Conservation (phyloP, 371 early-diverging fungal genomes). For the Rhizopus sp. region DNA sequence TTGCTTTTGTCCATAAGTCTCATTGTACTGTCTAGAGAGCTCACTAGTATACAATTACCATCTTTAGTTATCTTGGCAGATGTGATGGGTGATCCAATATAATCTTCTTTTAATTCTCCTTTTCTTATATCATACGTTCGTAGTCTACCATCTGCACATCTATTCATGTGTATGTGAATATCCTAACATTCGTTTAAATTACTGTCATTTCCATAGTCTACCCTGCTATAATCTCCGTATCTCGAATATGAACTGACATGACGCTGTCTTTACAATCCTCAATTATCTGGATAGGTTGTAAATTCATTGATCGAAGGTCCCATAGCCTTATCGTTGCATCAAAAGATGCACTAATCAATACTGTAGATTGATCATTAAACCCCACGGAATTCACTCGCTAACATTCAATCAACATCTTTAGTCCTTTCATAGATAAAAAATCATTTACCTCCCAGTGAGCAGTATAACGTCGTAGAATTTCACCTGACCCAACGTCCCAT, state of each 20-base stretch:
- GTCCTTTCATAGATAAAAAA: not conserved
- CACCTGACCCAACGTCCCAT: slow-evolving; percentile 87
- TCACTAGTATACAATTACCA: slow-evolving; percentile 75
- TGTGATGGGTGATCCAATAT: slow-evolving; percentile 81
- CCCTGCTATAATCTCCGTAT: slow-evolving; percentile 78
- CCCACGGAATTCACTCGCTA: slow-evolving; percentile 82
- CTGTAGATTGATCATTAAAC: slow-evolving; percentile 78
- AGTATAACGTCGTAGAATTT: slow-evolving; percentile 69
- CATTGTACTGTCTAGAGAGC: slow-evolving; percentile 73
- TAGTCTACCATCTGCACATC: slow-evolving; percentile 83
- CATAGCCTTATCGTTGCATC: slow-evolving; percentile 90
- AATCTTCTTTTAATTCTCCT: slow-evolving; percentile 70
- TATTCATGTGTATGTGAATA: slow-evolving; percentile 16
- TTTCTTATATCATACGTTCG: slow-evolving; percentile 85
- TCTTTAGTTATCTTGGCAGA: slow-evolving; percentile 74
- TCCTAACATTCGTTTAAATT: not conserved
- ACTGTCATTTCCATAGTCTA: slow-evolving; percentile 24
- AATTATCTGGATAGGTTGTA: slow-evolving; percentile 82
- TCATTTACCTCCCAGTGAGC: slow-evolving; percentile 78
- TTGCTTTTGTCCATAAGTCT: slow-evolving; percentile 83
- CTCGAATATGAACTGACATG: slow-evolving; percentile 71
- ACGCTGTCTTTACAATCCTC: slow-evolving; percentile 89
- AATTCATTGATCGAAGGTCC: slow-evolving; percentile 77
- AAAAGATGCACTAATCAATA: slow-evolving; percentile 85
- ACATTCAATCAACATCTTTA: not conserved